Percentiles rank a stretch among this genome's conserved stretches.
Conservation (phyloP, 371 early-diverging fungal genomes). For the Mortierella sp. region DNA sequence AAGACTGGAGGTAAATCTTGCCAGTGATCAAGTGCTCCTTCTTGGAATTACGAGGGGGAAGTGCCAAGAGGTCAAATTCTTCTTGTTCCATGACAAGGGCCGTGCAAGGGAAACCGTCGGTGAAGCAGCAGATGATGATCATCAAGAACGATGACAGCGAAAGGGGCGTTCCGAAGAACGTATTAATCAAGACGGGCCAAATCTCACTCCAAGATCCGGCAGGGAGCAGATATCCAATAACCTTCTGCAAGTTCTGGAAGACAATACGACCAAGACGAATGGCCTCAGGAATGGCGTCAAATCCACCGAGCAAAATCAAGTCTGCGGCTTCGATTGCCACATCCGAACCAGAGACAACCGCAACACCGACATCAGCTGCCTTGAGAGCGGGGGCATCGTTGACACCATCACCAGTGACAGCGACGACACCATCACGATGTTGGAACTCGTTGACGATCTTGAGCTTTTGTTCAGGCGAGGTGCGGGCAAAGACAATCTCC, state of each 20-base stretch:
- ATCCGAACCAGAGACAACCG: slow-evolving; percentile 81
- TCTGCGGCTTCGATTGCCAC: slow-evolving; percentile 85
- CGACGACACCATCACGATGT: slow-evolving; percentile 73
- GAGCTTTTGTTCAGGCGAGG: slow-evolving; percentile 87
- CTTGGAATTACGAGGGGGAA: slow-evolving; percentile 71
- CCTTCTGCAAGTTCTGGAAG: slow-evolving; percentile 87
- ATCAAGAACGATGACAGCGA: slow-evolving; percentile 73
- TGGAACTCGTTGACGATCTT: slow-evolving; percentile 80
- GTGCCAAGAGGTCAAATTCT: slow-evolving; percentile 71
- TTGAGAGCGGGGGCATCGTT: slow-evolving; percentile 92
- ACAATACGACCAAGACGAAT: slow-evolving; percentile 85
- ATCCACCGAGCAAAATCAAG: slow-evolving; percentile 79
- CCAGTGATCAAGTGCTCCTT: slow-evolving; percentile 67
- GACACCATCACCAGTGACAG: slow-evolving; percentile 93
- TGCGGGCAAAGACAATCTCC: slow-evolving; percentile 88
- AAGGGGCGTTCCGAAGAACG: slow-evolving; percentile 75
- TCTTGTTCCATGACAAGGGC: slow-evolving; percentile 75
- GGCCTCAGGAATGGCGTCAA: slow-evolving; percentile 77
- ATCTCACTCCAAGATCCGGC: slow-evolving; percentile 79
- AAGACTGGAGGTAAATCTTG: slow-evolving; percentile 69
- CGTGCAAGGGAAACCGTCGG: slow-evolving; percentile 64
- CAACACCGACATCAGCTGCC: slow-evolving; percentile 83
- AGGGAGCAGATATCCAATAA: slow-evolving; percentile 80
- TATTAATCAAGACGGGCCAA: slow-evolving; percentile 75
- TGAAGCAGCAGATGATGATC: slow-evolving; percentile 73